Evolutionary conservation across 306 rosid genomes (phyloP).

Genomic region (Cicer arietinum): DNA sequence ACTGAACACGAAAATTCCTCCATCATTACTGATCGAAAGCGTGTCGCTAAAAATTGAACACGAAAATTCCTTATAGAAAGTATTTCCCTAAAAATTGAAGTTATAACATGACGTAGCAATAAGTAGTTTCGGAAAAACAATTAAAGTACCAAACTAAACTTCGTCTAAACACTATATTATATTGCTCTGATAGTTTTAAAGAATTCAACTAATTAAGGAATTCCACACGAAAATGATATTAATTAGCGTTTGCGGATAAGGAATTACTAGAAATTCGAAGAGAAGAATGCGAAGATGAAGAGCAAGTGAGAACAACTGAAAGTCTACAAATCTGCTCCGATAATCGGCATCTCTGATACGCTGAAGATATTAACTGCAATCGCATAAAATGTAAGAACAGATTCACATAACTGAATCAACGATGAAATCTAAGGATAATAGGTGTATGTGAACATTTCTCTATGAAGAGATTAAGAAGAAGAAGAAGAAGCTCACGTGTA

Average conservation of each 20-base stretch:
- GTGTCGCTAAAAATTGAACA: not conserved
- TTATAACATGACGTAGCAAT: not conserved
- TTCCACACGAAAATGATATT: slow-evolving; percentile 6
- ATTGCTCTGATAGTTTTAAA: not conserved
- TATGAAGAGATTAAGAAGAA: not conserved
- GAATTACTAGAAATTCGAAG: slow-evolving; percentile 65
- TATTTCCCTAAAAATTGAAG: slow-evolving; percentile 1
- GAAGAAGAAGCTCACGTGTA: slow-evolving; percentile 43
- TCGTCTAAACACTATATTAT: not conserved
- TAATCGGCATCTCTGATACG: slow-evolving; percentile 77
- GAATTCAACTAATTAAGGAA: not conserved
- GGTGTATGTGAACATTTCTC: not conserved
- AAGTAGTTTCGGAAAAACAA: not conserved
- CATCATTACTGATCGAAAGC: not conserved
- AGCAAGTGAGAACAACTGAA: slow-evolving; percentile 59
- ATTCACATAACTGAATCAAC: not conserved
- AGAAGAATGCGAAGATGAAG: slow-evolving; percentile 52
- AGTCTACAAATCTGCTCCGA: slow-evolving; percentile 73
- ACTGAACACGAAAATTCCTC: not conserved
- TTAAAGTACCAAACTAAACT: not conserved
- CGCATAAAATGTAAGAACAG: not conserved
- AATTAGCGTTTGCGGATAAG: not conserved
- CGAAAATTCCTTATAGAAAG: not conserved
- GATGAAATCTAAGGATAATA: not conserved
- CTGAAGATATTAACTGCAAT: slow-evolving; percentile 73